These are phyloP conservation scores for Neonectria ditissima DNA, from an alignment of 2,329 filamentous ascomycete species.

Conservation along the genomic window DNA sequence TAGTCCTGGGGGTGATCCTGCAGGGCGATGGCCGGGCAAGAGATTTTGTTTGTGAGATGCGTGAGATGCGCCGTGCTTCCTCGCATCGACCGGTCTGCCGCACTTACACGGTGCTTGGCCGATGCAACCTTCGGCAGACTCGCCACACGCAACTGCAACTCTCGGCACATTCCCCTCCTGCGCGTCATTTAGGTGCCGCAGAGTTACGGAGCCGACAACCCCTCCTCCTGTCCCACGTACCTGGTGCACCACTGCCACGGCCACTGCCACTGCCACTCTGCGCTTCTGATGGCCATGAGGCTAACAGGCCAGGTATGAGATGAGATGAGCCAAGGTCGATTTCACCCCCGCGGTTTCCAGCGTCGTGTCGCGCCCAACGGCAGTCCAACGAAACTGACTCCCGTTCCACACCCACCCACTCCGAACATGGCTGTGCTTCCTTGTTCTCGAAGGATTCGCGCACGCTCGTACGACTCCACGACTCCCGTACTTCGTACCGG, in stretches of 20 bases:
- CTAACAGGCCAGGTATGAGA: not conserved
- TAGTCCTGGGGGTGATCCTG: constrained; percentile 34
- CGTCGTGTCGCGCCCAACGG: constrained; percentile 19
- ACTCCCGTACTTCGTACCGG: constrained; percentile 18
- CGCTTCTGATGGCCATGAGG: not conserved
- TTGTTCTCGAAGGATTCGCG: constrained; percentile 41
- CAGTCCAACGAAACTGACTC: constrained; percentile 19
- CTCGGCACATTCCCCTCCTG: constrained; percentile 38
- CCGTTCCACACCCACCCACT: constrained; percentile 29
- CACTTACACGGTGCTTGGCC: constrained; percentile 18
- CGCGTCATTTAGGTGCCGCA: constrained; percentile 41
- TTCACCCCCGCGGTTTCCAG: constrained; percentile 18
- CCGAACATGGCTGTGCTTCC: constrained; percentile 36
- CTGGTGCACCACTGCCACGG: constrained; percentile 28
- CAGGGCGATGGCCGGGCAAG: constrained; percentile 29
- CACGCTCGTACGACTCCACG: constrained; percentile 34
- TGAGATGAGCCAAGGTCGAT: constrained; percentile 1
- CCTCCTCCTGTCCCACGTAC: constrained; percentile 31
- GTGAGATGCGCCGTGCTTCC: not conserved
- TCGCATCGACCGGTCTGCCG: not conserved
- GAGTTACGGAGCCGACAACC: constrained; percentile 20
- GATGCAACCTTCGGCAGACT: constrained; percentile 17
- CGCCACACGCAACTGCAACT: constrained; percentile 28
- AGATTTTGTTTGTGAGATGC: constrained; percentile 14
- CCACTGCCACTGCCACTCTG: no score